These are phyloP conservation scores for Pseudogymnoascus sp. DNA, from an alignment of 2,329 filamentous ascomycete genomes.

Conservation along the genomic window DNA sequence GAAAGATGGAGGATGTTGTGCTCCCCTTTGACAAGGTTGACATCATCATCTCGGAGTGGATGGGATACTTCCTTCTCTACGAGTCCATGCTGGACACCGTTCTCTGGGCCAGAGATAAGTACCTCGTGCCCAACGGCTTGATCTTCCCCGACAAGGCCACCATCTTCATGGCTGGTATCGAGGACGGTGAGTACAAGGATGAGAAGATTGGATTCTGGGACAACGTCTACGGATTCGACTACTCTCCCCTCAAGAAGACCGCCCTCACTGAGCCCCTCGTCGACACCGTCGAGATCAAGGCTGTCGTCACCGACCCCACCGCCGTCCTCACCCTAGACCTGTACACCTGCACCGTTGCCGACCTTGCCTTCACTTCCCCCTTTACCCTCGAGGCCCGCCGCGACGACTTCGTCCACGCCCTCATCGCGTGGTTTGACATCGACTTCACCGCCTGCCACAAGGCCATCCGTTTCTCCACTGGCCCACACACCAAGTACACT, in stretches of 20 bases:
- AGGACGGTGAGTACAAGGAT: slow-evolving; percentile 99
- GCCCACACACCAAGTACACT: slow-evolving; percentile 96
- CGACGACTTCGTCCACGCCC: slow-evolving; percentile 89
- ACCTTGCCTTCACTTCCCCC: slow-evolving; percentile 74
- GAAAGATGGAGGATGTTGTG: slow-evolving; percentile 98
- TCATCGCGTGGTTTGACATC: slow-evolving; percentile 99
- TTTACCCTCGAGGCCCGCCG: slow-evolving; percentile 72
- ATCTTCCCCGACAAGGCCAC: slow-evolving; percentile 99
- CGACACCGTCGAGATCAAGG: slow-evolving; percentile 95
- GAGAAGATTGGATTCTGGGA: slow-evolving; percentile 99
- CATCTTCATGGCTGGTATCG: slow-evolving; percentile 92
- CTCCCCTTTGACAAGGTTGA: slow-evolving; percentile 93
- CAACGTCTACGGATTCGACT: slow-evolving; percentile 97
- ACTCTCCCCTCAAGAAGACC: slow-evolving; percentile 84
- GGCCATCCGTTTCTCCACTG: slow-evolving; percentile 91
- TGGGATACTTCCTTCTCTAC: slow-evolving; percentile 98
- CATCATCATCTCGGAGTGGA: slow-evolving; percentile 99
- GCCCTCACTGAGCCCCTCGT: slow-evolving; percentile 93
- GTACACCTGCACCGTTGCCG: slow-evolving; percentile 76
- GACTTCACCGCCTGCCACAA: slow-evolving; percentile 98
- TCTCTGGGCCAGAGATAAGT: slow-evolving; percentile 88
- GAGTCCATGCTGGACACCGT: slow-evolving; percentile 99
- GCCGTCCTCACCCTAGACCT: slow-evolving; percentile 82
- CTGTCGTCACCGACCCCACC: slow-evolving; percentile 86
- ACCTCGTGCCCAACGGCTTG: slow-evolving; percentile 75